Percentiles rank a stretch among this genome's conserved stretches.
Conservation (phyloP, 2,329 filamentous ascomycete species). For the Cryphonectria parasitica region DNA sequence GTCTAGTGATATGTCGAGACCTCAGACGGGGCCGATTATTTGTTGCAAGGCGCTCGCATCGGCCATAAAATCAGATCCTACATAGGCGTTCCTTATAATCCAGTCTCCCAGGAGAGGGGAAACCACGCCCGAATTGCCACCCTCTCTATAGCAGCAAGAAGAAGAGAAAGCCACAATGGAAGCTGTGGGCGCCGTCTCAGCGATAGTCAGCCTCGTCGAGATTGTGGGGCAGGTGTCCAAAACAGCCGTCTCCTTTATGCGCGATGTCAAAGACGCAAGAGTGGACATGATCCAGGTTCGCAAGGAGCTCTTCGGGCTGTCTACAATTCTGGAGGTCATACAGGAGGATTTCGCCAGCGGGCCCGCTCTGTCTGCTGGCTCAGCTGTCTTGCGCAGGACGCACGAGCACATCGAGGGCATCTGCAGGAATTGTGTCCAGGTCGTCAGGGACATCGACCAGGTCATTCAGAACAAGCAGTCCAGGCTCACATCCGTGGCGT, state of each 20-base stretch:
- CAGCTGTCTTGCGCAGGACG: background rate
- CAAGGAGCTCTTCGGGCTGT: conserved; percentile 12
- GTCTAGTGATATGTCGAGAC: too few relatives aligned
- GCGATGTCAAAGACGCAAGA: conserved; percentile 15
- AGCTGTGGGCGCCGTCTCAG: background rate
- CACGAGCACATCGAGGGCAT: conserved; percentile 9
- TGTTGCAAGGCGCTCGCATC: too few relatives aligned
- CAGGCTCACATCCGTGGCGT: background rate
- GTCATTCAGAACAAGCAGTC: background rate
- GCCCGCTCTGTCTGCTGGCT: background rate
- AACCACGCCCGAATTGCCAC: too few relatives aligned
- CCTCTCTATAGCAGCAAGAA: background rate
- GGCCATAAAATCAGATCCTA: too few relatives aligned
- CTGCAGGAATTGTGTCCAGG: background rate
- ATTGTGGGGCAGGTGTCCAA: background rate
- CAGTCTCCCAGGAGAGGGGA: too few relatives aligned
- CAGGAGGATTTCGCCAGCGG: background rate
- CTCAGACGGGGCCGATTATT: too few relatives aligned
- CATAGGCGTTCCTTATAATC: too few relatives aligned
- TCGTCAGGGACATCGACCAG: background rate
- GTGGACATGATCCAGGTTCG: conserved; percentile 15
- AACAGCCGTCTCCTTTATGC: conserved; percentile 14
- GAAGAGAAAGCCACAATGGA: conserved; percentile 4
- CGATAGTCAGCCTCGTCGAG: conserved; percentile 9
- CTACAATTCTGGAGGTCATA: background rate